phyloP scores from a whole-genome alignment of 2,329 filamentous ascomycete species.

The Exophiala sideris region DNA sequence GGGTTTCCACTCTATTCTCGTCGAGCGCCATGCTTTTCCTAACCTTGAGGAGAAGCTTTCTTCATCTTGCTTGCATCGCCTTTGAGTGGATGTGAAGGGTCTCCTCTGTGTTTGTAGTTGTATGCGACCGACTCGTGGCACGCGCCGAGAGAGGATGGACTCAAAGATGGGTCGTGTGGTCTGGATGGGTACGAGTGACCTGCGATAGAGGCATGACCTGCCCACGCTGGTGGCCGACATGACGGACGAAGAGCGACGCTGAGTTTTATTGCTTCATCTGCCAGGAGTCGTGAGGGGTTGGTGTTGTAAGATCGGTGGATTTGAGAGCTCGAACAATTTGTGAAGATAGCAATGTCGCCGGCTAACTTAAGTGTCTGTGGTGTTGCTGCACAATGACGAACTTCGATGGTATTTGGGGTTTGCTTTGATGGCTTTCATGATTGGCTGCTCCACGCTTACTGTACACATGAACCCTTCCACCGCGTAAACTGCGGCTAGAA shows the following conservation, averaged over 20 bases:
- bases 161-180: slow-evolving; percentile 1
- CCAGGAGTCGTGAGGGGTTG: not conserved
- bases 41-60: slow-evolving; percentile 58
- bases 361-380: not conserved
- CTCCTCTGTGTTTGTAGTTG: slow-evolving; percentile 13
- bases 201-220: slow-evolving; percentile 25
- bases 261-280: no score
- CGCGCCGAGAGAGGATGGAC: not conserved
- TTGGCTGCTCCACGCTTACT: not conserved
- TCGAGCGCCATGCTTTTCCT: slow-evolving; percentile 57
- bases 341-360: not conserved
- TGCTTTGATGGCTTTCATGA: no score
- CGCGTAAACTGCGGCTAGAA: not conserved
- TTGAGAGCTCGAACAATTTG: not conserved
- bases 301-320: not conserved
- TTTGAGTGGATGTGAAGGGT: slow-evolving; percentile 40
- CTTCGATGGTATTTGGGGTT: not conserved
- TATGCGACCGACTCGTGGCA: not conserved
- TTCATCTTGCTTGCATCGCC: slow-evolving; percentile 42
- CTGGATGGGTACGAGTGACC: slow-evolving; percentile 4
- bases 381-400: slow-evolving; percentile 17
- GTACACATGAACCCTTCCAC: not conserved
- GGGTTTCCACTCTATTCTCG: slow-evolving; percentile 79
- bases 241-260: no score
- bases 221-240: slow-evolving; percentile 15